Percentiles rank a stretch among this genome's conserved stretches.
Conservation (phyloP, 2,329 filamentous ascomycete genomes). For the Colletotrichum sp. region DNA sequence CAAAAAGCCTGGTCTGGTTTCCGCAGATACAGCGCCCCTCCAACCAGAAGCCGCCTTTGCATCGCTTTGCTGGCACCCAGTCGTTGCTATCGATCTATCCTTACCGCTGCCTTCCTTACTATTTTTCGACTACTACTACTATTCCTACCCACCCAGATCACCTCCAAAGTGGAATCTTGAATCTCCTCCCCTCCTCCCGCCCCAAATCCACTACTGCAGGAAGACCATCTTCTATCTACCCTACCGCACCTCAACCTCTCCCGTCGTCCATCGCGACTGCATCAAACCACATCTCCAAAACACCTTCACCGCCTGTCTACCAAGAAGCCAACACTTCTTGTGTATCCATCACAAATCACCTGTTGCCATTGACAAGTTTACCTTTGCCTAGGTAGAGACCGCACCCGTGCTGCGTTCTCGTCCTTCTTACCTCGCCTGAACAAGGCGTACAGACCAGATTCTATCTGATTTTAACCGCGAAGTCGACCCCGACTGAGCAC, state of each 20-base stretch:
- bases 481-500: slow-evolving; percentile 55
- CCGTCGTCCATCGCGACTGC: slow-evolving; percentile 5
- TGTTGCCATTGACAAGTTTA: slow-evolving; percentile 16
- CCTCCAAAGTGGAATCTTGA: slow-evolving; percentile 22
- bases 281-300: not conserved
- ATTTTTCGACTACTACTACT: not conserved
- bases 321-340: slow-evolving; percentile 6
- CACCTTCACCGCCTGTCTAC: not conserved
- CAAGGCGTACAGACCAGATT: slow-evolving; percentile 29
- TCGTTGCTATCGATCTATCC: not conserved
- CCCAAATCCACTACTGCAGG: slow-evolving; percentile 18
- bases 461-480: slow-evolving; percentile 27
- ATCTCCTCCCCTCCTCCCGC: slow-evolving; percentile 19
- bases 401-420: not conserved
- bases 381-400: slow-evolving; percentile 23
- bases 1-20: slow-evolving; percentile 22
- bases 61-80: not conserved
- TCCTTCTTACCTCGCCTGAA: slow-evolving; percentile 32
- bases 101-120: not conserved
- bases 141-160: slow-evolving; percentile 18
- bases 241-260: not conserved
- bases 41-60: not conserved
- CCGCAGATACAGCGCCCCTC: slow-evolving; percentile 25
- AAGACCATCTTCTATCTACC: slow-evolving; percentile 9
- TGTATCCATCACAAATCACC: not conserved